These are phyloP conservation scores for Phaeosphaeria sp. DNA, from an alignment of 2,329 filamentous ascomycete genomes.

Conservation along the genomic window DNA sequence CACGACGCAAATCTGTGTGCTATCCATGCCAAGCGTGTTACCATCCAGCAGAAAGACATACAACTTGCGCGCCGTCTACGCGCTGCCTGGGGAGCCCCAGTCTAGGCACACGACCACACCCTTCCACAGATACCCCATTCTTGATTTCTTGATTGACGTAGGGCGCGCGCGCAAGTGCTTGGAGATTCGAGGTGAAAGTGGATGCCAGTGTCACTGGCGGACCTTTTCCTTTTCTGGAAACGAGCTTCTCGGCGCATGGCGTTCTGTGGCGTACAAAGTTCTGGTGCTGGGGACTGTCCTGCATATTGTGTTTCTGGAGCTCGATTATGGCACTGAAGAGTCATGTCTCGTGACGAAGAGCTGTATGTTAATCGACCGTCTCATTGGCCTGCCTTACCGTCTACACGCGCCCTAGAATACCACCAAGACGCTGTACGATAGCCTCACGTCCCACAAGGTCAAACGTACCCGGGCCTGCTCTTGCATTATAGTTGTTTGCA, in stretches of 20 bases:
- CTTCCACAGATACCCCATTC: constrained; percentile 16
- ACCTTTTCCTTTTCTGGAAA: background rate
- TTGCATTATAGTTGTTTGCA: background rate
- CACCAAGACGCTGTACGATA: background rate
- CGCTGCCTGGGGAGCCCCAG: constrained; percentile 65
- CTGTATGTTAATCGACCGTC: background rate
- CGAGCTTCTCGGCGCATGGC: background rate
- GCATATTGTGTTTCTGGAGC: background rate
- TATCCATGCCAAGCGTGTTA: constrained; percentile 99
- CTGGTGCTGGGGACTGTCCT: background rate
- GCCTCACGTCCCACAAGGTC: background rate
- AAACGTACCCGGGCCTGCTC: background rate
- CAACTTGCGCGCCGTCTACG: constrained; percentile 95
- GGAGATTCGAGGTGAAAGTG: background rate
- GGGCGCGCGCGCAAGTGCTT: background rate
- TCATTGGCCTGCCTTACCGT: background rate
- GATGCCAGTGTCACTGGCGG: background rate
- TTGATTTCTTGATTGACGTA: constrained; percentile 5
- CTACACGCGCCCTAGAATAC: background rate
- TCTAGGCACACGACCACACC: constrained; percentile 15
- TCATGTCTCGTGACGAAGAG: background rate
- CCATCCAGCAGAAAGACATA: constrained; percentile 97
- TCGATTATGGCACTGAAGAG: background rate
- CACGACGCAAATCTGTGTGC: constrained; percentile 99
- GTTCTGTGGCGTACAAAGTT: background rate